Conservation (phyloP, 1,284 basidiomycete species). For the Phellinidium pouzarii region DNA sequence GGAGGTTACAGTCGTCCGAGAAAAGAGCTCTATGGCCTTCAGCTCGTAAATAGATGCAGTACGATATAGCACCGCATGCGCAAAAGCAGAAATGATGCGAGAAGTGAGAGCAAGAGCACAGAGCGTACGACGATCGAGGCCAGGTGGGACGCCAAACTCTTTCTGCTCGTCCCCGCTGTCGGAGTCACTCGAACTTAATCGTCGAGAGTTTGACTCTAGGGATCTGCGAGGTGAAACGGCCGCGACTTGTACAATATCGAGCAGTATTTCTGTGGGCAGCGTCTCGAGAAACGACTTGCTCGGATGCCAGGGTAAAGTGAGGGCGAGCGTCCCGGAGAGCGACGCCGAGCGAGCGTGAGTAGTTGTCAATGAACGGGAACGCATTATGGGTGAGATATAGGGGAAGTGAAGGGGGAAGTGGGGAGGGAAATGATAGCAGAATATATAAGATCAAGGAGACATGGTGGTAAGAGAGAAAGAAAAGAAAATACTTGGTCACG, state of each 20-base stretch:
- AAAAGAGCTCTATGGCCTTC: conserved; percentile 1
- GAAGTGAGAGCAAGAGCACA: conserved; percentile 12
- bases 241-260: conserved; percentile 9
- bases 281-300: conserved; percentile 8
- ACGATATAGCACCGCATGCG: conserved; percentile 11
- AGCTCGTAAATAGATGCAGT: neutral
- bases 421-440: neutral
- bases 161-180: neutral
- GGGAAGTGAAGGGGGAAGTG: neutral
- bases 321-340: conserved; percentile 1
- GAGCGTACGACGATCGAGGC: conserved; percentile 5
- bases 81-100: conserved; percentile 2
- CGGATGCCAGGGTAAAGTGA: neutral
- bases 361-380: neutral
- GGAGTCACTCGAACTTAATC: neutral
- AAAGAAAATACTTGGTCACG: too few species aligned
- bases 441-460: neutral
- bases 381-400: neutral
- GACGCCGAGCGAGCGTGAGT: conserved; percentile 7
- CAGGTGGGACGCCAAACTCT: neutral
- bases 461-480: neutral
- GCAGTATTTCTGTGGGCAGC: conserved; percentile 13
- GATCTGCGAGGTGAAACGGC: neutral
- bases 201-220: neutral
- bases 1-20: conserved; percentile 2